Percentiles rank a stretch among this genome's conserved stretches.
Conservation (phyloP, 2,329 filamentous ascomycete species). For the Epichloe sylvatica region DNA sequence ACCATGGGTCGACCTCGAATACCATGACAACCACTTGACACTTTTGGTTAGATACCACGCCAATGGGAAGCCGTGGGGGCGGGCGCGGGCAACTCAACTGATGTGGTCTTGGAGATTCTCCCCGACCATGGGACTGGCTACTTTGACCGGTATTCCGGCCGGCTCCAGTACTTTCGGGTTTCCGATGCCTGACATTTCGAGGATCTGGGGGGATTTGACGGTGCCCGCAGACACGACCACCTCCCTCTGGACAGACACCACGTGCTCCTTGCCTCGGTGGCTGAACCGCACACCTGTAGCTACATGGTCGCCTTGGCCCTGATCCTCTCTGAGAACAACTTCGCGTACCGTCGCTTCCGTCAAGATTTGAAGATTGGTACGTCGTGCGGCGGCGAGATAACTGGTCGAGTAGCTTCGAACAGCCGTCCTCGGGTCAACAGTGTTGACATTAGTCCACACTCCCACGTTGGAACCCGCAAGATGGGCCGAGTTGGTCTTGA, state of each 20-base stretch:
- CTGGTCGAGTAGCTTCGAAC: conserved; percentile 34
- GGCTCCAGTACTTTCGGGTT: conserved; percentile 21
- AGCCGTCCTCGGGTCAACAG: conserved; percentile 30
- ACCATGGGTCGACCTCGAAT: conserved; percentile 29
- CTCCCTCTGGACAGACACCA: conserved; percentile 31
- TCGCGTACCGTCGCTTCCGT: conserved; percentile 16
- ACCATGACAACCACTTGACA: conserved; percentile 24
- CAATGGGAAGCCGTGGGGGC: too few relatives aligned
- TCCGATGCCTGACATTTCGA: conserved; percentile 50
- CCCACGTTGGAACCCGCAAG: conserved; percentile 36
- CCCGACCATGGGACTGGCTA: conserved; percentile 31
- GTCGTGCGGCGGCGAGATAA: conserved; percentile 26
- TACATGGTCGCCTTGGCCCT: conserved; percentile 4
- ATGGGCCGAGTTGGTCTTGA: conserved; percentile 27
- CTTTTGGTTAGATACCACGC: background rate
- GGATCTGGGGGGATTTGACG: conserved; percentile 41
- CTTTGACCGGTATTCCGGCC: conserved; percentile 24
- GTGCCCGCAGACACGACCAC: conserved; percentile 46
- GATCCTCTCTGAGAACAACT: conserved; percentile 15
- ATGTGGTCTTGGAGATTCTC: conserved; percentile 36
- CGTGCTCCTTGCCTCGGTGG: conserved; percentile 22
- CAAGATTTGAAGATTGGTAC: conserved; percentile 27
- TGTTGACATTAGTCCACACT: conserved; percentile 34
- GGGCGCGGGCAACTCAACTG: conserved; percentile 6
- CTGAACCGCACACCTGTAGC: conserved; percentile 22